Conservation (phyloP, 1,139 yeast species). For the Zygotorulaspora mrakii region DNA sequence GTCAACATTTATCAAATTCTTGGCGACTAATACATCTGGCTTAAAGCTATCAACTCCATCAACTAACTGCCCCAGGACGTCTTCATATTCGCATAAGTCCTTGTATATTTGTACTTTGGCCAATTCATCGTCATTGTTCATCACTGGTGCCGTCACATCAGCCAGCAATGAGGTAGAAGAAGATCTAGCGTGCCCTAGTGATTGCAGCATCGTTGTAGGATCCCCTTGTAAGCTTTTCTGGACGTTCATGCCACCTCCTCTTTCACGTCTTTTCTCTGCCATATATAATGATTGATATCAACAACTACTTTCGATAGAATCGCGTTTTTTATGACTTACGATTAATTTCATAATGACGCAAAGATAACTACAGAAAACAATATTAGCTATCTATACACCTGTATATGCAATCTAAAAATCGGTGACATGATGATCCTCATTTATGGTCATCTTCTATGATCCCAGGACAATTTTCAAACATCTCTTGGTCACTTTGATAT, state of each 20-base stretch:
- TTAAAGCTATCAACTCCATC: conserved; percentile 42
- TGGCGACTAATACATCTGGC: conserved; percentile 39
- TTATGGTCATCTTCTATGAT: conserved; percentile 41
- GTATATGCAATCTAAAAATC: too few species aligned
- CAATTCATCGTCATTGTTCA: conserved; percentile 19
- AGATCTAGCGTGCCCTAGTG: conserved; percentile 16
- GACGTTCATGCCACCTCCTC: conserved; percentile 1
- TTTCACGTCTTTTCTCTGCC: too few species aligned
- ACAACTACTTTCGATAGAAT: too few species aligned
- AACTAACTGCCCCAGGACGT: conserved; percentile 37
- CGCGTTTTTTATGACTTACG: too few species aligned
- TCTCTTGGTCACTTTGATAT: conserved; percentile 40
- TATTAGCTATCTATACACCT: too few species aligned
- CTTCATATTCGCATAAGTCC: conserved; percentile 30
- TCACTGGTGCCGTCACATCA: conserved; percentile 14
- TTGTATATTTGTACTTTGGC: conserved; percentile 26
- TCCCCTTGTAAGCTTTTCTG: conserved; percentile 7
- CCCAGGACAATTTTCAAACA: conserved; percentile 48
- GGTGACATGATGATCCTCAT: too few species aligned
- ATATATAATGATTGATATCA: too few species aligned
- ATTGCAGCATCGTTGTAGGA: conserved; percentile 4
- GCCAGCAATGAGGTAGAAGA: conserved; percentile 20
- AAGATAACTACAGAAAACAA: too few species aligned
- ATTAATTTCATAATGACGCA: too few species aligned
- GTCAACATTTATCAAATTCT: conserved; percentile 41